Conservation (phyloP, 2,329 filamentous ascomycete genomes). For the Diplocarpon rosae region DNA sequence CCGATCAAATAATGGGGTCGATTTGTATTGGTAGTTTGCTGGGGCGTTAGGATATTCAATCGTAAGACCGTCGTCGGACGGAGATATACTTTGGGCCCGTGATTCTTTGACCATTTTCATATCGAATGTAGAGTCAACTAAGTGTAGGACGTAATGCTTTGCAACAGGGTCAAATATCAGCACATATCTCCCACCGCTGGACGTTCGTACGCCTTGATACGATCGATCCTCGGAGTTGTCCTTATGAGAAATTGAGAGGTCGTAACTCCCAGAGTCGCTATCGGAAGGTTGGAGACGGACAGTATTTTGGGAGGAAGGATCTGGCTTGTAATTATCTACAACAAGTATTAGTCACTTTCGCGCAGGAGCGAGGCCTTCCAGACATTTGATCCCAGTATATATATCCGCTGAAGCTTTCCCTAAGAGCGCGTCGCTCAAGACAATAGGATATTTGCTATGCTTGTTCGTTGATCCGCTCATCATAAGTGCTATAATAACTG, state of each 20-base stretch:
- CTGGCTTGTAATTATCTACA: conserved; percentile 52
- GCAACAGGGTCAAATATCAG: conserved; percentile 66
- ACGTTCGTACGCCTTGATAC: conserved; percentile 48
- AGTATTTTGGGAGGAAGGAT: conserved; percentile 37
- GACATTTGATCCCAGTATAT: conserved; percentile 52
- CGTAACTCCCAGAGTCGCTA: conserved; percentile 31
- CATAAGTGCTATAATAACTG: conserved; percentile 6
- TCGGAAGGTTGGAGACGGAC: conserved; percentile 40
- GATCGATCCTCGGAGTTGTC: conserved; percentile 47
- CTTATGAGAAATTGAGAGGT: conserved; percentile 38
- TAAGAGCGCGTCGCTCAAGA: conserved; percentile 50
- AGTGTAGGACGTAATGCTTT: conserved; percentile 72
- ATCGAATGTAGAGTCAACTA: conserved; percentile 68
- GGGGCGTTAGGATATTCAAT: conserved; percentile 49
- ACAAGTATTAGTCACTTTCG: background rate
- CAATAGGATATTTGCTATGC: conserved; percentile 49
- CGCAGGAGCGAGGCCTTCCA: conserved; percentile 34
- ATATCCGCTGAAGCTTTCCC: conserved; percentile 43
- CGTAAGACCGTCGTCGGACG: conserved; percentile 45
- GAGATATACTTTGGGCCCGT: conserved; percentile 49
- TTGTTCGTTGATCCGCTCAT: conserved; percentile 38
- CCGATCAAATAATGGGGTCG: conserved; percentile 20
- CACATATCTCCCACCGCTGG: conserved; percentile 46
- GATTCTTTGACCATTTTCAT: conserved; percentile 74
- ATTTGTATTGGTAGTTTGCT: conserved; percentile 15